Base-by-base conservation (phyloP, 1,284 basidiomycete genomes). In the Ganoderma meredithae region DNA sequence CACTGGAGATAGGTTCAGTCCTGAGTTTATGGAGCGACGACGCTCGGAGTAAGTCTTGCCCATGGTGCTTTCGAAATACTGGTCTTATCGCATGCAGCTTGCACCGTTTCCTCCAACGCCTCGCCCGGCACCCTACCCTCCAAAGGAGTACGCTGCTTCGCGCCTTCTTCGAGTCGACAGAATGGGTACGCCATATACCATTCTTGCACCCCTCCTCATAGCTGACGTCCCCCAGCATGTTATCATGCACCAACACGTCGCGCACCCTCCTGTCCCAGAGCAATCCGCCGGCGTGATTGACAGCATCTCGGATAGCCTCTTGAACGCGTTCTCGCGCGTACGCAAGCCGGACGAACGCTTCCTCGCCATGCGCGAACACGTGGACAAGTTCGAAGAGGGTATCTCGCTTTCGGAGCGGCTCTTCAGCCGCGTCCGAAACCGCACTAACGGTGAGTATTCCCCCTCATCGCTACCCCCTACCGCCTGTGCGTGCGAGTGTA, bases 261-360 rank as follows among this genome's bases (percentile, higher is more conserved):
- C 95, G 6, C 94, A 96, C 76, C 95, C 95, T 1, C 95, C 94
- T 25, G 87, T 87, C 15, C 90, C 92, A 15, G 95, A 96, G 74
- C 88, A 90, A 10, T 86, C 90, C 1, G 85, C 90, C 1, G 91
- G 94, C n/a, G 83, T 98, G 53, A 91, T 98, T 66, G 97, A 99
- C 81, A 96, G 95, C 72, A 85, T 99, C 64, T 97, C 96, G 52
- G 97, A 99, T 80, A 96, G 95, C 15, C 89, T 99, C 41, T 85
- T 99, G 64, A 99, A 99, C 77, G 95, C 95, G 0, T 99, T 99
- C 77, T 89, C 95, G 25, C 93, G 94, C 62, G 95, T 99, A 19
- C 91, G 95, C 71, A 99, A 99, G 80, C 97, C 97, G 0, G 97
- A 99, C 76, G 95, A 96, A 74, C 89, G 97, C 31, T 99, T 99